Evolutionary conservation across 116 monocot genomes (phyloP).

Genomic region (Zostera marina): DNA sequence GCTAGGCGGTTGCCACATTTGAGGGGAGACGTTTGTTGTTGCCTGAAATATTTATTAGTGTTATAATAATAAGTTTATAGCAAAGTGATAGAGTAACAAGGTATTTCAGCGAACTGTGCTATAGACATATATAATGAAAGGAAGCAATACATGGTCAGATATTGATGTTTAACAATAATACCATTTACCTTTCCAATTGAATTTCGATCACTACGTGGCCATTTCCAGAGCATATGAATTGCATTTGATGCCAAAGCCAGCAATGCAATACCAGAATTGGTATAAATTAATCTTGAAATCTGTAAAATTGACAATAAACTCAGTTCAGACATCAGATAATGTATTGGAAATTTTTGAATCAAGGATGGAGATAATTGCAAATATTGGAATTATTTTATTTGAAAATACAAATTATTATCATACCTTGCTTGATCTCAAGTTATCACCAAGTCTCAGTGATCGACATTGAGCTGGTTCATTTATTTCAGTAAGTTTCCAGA

Average conservation of each 20-base stretch:
- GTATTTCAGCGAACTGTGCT: too few species aligned
- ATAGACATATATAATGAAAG: neutral
- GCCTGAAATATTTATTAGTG: slow-evolving; percentile 21
- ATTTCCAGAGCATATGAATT: slow-evolving; percentile 92
- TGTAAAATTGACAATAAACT: slow-evolving; percentile 10
- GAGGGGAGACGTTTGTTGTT: slow-evolving; percentile 52
- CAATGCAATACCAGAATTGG: slow-evolving; percentile 86
- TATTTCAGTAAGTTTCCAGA: slow-evolving; percentile 94
- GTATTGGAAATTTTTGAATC: neutral
- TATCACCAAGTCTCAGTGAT: slow-evolving; percentile 69
- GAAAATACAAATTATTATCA: neutral
- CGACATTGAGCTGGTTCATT: slow-evolving; percentile 67
- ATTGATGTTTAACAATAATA: neutral
- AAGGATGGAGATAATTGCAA: neutral
- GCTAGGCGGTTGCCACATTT: slow-evolving; percentile 72
- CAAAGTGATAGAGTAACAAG: too few species aligned
- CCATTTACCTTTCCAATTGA: slow-evolving; percentile 60
- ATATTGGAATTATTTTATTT: neutral
- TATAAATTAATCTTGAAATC: slow-evolving; percentile 91
- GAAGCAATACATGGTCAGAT: neutral
- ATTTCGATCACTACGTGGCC: slow-evolving; percentile 75
- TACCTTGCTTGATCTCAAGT: slow-evolving; percentile 80
- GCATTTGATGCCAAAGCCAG: slow-evolving; percentile 94
- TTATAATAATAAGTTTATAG: neutral
- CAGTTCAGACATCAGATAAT: neutral